These are phyloP conservation scores for Hypoxylon rickii DNA, from an alignment of 495 filamentous ascomycete genomes.

Conservation along the genomic window DNA sequence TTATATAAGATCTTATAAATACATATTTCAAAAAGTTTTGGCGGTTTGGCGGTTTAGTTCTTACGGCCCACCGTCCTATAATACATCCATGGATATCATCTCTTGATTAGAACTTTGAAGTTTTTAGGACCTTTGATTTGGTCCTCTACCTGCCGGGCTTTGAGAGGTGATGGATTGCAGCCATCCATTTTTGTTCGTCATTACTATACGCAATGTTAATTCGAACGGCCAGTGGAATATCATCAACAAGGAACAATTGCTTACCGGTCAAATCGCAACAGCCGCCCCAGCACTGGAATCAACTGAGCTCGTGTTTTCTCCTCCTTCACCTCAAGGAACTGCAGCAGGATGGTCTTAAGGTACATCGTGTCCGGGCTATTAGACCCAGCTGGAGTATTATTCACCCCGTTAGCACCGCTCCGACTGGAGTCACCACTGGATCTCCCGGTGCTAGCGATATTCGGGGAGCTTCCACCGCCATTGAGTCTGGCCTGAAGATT, in stretches of 20 bases:
- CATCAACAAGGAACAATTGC: slow-evolving; percentile 40
- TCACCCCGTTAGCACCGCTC: slow-evolving; percentile 42
- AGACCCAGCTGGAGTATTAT: slow-evolving; percentile 36
- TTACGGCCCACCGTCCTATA: too few species aligned
- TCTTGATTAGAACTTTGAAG: too few species aligned
- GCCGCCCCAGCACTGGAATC: slow-evolving; percentile 86
- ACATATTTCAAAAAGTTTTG: too few species aligned
- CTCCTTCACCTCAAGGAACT: slow-evolving; percentile 94
- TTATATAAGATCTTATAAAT: too few species aligned
- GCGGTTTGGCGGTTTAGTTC: too few species aligned
- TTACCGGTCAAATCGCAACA: slow-evolving; percentile 90
- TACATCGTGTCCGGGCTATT: slow-evolving; percentile 77
- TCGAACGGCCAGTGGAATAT: not conserved
- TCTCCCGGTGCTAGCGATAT: slow-evolving; percentile 37
- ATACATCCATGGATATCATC: too few species aligned
- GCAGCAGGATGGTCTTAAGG: slow-evolving; percentile 90
- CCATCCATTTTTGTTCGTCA: slow-evolving; percentile 35
- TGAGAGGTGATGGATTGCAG: slow-evolving; percentile 32
- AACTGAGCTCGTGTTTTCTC: slow-evolving; percentile 88
- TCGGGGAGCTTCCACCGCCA: slow-evolving; percentile 27
- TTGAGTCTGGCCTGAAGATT: slow-evolving; percentile 43
- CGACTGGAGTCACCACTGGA: slow-evolving; percentile 66
- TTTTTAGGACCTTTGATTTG: too few species aligned
- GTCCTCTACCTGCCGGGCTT: slow-evolving; percentile 18
- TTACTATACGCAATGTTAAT: slow-evolving; percentile 25